Evolutionary conservation across 1,284 basidiomycete genomes (phyloP), one percentile per base, ranked within the genome.

Genomic region (Mycosarcoma maydis): DNA sequence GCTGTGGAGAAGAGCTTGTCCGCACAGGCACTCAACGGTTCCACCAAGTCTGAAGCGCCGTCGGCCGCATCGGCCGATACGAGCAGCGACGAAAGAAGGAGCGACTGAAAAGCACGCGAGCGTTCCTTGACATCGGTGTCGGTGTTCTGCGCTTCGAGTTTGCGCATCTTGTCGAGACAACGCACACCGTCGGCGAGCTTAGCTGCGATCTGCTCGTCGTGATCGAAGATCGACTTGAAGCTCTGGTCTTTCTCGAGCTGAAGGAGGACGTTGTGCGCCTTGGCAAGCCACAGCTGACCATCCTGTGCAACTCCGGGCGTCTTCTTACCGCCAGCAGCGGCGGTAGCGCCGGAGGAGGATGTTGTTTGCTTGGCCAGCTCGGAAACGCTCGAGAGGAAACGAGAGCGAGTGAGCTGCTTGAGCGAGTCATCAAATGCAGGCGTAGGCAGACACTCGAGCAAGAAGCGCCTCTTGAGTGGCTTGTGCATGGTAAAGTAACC

Each of bases 231-330:
- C 23, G 54, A 62, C n/a, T 42, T 53, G 43, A 66, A 87, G 75
- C 92, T 89, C 80, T 91, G 92, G 80, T 94, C 90, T 51, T 85
- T 85, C 76, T 90, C 88, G 27, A 93, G 80, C 20, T 75, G 74
- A 22, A 85, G 83, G 55, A 96, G 85, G 7, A 87, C 87, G 5
- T 84, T 82, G 30, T 93, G 84, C 5, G 88, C 87, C 73, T 88
- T 88, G 6, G 87, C 85, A 4, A 92, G 84, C 94, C 94, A 97
- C 52, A 90, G 88, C 72, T 89, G 86, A 22, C 92, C 91, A 52
- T 90, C 86, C 6, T 87, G 85, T 38, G 90, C 87, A 20, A 88
- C 86, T 2, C 87, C 90, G 17, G 87, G 83, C 19, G 85, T 80
- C 76, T 88, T 89, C 17, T 83, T 81, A 48, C 86, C 85, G 34